Evolutionary conservation across 2,329 filamentous ascomycete genomes (phyloP).

Genomic region (Colletotrichum lentis): DNA sequence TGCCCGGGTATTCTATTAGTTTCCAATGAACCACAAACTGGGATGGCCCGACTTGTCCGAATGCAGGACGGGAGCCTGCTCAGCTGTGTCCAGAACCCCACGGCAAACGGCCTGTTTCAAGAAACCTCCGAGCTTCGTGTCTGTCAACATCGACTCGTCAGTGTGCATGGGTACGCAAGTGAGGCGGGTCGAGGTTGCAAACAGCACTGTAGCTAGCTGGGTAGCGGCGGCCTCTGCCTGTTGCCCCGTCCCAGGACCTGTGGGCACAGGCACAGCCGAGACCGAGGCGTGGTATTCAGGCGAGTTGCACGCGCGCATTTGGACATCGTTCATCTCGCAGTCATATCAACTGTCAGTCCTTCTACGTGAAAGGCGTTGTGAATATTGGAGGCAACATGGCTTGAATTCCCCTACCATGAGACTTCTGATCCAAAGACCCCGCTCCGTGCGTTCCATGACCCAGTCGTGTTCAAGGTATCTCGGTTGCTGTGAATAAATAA

Average conservation of each 20-base stretch:
- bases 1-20: too few relatives aligned
- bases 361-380: conserved; percentile 5
- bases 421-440: conserved; percentile 22
- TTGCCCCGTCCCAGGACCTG: too few relatives aligned
- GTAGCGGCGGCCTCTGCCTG: background rate
- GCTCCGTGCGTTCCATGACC: conserved; percentile 17
- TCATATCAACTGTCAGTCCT: background rate
- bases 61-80: conserved; percentile 20
- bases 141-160: background rate
- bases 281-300: background rate
- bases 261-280: conserved; percentile 1
- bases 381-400: conserved; percentile 32
- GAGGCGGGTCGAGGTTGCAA: background rate
- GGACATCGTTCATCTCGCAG: conserved; percentile 13
- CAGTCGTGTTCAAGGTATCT: conserved; percentile 35
- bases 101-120: conserved; percentile 28
- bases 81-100: conserved; percentile 13
- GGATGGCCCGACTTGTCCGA: conserved; percentile 27
- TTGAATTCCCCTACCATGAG: conserved; percentile 30
- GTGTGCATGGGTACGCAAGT: background rate
- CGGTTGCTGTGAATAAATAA: conserved; percentile 28
- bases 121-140: conserved; percentile 11
- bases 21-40: background rate
- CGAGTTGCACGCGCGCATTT: conserved; percentile 1
- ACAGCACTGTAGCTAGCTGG: too few relatives aligned